These are phyloP conservation scores for Sclerotinia glacialis DNA, from an alignment of 2,329 filamentous ascomycete genomes.

Conservation along the genomic window DNA sequence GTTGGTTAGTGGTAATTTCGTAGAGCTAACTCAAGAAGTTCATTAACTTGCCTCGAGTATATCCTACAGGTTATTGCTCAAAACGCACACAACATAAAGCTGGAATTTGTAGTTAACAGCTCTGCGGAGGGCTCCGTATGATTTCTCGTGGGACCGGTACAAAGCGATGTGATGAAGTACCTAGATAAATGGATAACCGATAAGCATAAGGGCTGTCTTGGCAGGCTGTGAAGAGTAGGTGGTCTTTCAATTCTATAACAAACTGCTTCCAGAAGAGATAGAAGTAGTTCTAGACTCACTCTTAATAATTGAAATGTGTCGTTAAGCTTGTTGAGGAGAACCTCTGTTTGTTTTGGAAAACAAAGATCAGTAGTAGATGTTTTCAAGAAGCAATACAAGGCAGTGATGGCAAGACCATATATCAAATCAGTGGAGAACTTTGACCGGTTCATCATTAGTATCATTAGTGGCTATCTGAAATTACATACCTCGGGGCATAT, in stretches of 20 bases:
- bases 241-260: constrained; percentile 10
- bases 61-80: background rate
- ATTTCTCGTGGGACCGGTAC: constrained; percentile 15
- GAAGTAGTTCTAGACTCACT: background rate
- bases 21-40: background rate
- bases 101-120: constrained; percentile 18
- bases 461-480: background rate
- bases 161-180: constrained; percentile 10
- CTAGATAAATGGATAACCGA: constrained; percentile 20
- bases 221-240: constrained; percentile 15
- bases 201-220: constrained; percentile 8
- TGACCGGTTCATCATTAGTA: background rate
- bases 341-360: background rate
- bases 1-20: background rate
- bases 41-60: constrained; percentile 13
- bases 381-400: background rate
- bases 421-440: background rate
- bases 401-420: background rate
- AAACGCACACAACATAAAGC: background rate
- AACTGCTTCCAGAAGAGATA: constrained; percentile 5
- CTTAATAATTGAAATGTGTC: background rate
- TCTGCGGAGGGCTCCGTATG: constrained; percentile 11
- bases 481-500: background rate
- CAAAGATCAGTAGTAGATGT: background rate
- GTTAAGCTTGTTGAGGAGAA: background rate